Base-by-base conservation (phyloP, 805 yeast species). In the Lachancea sp. region DNA sequence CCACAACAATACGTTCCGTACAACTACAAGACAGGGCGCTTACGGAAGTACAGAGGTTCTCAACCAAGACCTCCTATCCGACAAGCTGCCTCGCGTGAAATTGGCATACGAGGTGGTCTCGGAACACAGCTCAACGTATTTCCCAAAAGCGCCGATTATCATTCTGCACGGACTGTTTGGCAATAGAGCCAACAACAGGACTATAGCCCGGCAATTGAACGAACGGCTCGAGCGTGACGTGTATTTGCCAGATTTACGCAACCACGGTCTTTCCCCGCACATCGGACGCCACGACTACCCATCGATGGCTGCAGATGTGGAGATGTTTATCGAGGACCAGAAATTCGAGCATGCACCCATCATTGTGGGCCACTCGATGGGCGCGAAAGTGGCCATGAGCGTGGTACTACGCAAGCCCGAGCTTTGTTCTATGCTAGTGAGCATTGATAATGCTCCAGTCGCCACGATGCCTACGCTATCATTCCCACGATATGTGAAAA, bases 361-460 rank as follows among this genome's bases (percentile, higher is more conserved):
- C n/a, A 48, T 85, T 16, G 67, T 85, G 15, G 95, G 95, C 0
- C 93, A 85, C 60, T 83, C 91, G 0, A 83, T 86, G 93, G 99
- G 99, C 6, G 99, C 95, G 3, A 90, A 91, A 58, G 76, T 91
- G 0, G 96, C 83, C 5, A 90, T 91, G 97, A 89, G 93, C 0
- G 70, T 85, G 4, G 82, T 87, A 0, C 67, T 93, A 47, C 70
- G 88, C 41, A 70, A 75, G 18, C 91, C 90, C 0, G 74, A 77
- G 0, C 53, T 81, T 10, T 79, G 81, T 5, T 70, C 76, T 12
- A 71, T 80, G 66, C 56, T 89, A 38, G 76, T 90, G 3, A 69
- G 88, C 5, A 95, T 93, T 6, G 99, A 91, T 57, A 91, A 90
- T 60, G 87, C 96, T 0, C 98, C 99, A 0, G 77, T 88, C 1